These are phyloP conservation scores for Botrytis byssoidea DNA, from an alignment of 2,329 filamentous ascomycete genomes.

Conservation along the genomic window DNA sequence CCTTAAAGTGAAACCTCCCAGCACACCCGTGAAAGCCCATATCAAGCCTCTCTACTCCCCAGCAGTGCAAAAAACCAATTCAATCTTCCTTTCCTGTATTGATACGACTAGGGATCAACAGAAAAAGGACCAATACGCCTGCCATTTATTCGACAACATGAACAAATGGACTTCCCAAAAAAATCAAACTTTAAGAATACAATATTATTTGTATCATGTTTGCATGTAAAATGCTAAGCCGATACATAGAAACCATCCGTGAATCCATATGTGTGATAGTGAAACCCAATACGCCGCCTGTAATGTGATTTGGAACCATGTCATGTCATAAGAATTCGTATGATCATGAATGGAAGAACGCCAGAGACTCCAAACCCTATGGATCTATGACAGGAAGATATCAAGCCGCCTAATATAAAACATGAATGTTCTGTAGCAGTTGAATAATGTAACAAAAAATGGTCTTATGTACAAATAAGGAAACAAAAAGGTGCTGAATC, in stretches of 20 bases:
- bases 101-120: not conserved
- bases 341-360: constrained; percentile 18
- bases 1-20: not conserved
- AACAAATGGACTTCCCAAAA: not conserved
- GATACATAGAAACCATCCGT: not conserved
- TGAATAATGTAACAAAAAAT: constrained; percentile 9
- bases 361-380: constrained; percentile 8
- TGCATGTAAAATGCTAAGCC: not conserved
- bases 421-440: not conserved
- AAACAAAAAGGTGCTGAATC: not conserved
- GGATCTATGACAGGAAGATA: not conserved
- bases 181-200: not conserved
- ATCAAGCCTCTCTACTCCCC: too few species aligned
- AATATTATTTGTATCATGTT: constrained; percentile 9
- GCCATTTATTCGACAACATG: not conserved
- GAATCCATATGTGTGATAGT: constrained; percentile 2
- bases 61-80: not conserved
- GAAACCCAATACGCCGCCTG: constrained; percentile 12
- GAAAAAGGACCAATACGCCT: not conserved
- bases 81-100: not conserved
- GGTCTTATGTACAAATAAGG: constrained; percentile 6
- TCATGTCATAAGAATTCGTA: constrained; percentile 14
- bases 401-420: not conserved
- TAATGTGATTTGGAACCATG: constrained; percentile 10
- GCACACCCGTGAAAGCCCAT: not conserved